Base-by-base conservation (phyloP, 75 land plant genomes). In the Selaginella tamariscina region DNA sequence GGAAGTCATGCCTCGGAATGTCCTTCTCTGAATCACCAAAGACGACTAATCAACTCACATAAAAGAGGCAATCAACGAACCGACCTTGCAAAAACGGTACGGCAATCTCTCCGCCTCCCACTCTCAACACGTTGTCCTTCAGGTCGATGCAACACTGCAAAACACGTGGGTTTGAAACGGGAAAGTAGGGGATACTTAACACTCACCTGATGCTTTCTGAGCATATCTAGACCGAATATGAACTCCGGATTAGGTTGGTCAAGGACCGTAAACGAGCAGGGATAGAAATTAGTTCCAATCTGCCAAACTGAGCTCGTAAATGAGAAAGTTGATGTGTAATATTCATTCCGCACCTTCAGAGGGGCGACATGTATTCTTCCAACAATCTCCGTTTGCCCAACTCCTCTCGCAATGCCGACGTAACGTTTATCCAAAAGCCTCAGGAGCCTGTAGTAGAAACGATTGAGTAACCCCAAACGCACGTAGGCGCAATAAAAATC, bases 331-430 rank as follows among this genome's bases (percentile, higher is more conserved):
- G n/a, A n/a, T n/a, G n/a, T n/a, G n/a, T n/a, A n/a, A n/a, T n/a
- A n/a, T n/a, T n/a, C 11, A 39, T 15, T 39, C 15, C 49, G 49
- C 5, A 86, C 96, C 94, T 93, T 93, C 30, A 93, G 82, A 65
- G 90, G 95, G 65, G 98, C 98, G 24, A 93, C 98, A 80, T 93
- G 95, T 64, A 93, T 89, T 13, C 90, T 78, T n/a, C 95, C 98
- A 26, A 93, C 70, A 63, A 93, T 93, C 74, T 86, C 90, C 31
- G 95, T 78, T 67, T 93, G 95, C 13, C 98, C 98, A 76, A 93
- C 98, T 32, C 98, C 98, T 64, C 67, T 81, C 66, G 98, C 98
- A 74, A 89, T 75, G 24, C 98, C 98, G n/a, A 71, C 78, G 55
- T 86, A 93, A 0, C 98, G 83, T 49, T 76, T 67, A 75, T 93